Base-by-base conservation (phyloP, 495 filamentous ascomycete genomes). In the Staphylotrichum tortipilum region DNA sequence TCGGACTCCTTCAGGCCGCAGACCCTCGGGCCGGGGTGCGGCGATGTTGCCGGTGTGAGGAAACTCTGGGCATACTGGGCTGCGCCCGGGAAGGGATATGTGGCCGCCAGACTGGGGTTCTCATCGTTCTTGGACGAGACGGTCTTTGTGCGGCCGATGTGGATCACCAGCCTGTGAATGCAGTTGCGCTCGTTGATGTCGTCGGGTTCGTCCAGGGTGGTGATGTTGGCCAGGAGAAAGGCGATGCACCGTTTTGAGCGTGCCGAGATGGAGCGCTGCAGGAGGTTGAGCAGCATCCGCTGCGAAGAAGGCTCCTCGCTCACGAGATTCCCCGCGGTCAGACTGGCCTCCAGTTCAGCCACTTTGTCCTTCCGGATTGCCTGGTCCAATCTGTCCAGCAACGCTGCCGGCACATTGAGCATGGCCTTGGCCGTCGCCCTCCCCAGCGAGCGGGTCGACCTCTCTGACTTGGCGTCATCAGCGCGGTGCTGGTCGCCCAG, bases 151-250 rank as follows among this genome's bases (percentile, higher is more conserved):
- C 89, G 79, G 30, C 89, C 91, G 57, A 95, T 90, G 9, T 85
- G 80, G 52, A 96, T 94, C 37, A 97, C 83, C 8, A 96, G 73
- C 14, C 92, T 81, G 62, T 98, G 92, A 19, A 98, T 79, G 58
- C 88, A 90, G 59, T 95, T 98, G 9, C 91, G 86, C 56, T 83
- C 82, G 65, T 96, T 94, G 54, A 97, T 86, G 65, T 96, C 92
- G 58, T 91, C 84, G 3, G 86, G 80, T 57, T 95, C 89, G 40
- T 94, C 81, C 2, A 97, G 73, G 3, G 77, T 78, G 6, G 78
- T 76, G 28, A 90, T 77, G 15, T 79, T 70, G 5, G 69, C 69
- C 7, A 98, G 65, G 1, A 96, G 75, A 34, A 73, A 71, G n/a
- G 75, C 67, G 49, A 95, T 83, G 54, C 80, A 90, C 14, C 65